Conservation (phyloP, 805 yeast species). For the Starmerella floris region DNA sequence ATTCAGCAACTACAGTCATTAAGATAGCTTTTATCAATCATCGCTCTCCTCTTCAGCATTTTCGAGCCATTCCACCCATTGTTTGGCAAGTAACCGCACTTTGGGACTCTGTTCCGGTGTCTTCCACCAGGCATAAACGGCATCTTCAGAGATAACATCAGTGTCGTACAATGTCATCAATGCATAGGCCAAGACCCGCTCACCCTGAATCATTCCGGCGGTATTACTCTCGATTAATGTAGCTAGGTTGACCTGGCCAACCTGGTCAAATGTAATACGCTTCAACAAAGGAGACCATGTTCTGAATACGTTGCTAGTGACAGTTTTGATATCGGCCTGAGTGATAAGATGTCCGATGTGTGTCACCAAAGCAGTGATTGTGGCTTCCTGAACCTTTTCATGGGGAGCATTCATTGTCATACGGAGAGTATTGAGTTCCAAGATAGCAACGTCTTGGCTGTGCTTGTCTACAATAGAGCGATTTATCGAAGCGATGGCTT, state of each 20-base stretch:
- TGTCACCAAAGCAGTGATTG: slow-evolving; percentile 54
- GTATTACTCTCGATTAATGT: slow-evolving; percentile 34
- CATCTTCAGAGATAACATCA: slow-evolving; percentile 73
- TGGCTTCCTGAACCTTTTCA: slow-evolving; percentile 79
- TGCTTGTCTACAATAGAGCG: slow-evolving; percentile 88
- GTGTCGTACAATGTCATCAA: slow-evolving; percentile 58
- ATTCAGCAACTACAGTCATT: too few relatives aligned
- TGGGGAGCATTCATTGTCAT: slow-evolving; percentile 96
- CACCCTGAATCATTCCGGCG: slow-evolving; percentile 31
- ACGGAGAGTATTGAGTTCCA: slow-evolving; percentile 85
- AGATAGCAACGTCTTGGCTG: slow-evolving; percentile 79
- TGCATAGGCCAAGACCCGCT: slow-evolving; percentile 37
- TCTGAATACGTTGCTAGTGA: slow-evolving; percentile 58
- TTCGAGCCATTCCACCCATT: slow-evolving; percentile 77
- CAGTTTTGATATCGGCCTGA: slow-evolving; percentile 63
- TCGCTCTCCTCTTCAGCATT: slow-evolving; percentile 63
- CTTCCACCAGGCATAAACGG: slow-evolving; percentile 72
- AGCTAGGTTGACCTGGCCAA: slow-evolving; percentile 65
- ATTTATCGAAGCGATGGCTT: slow-evolving; percentile 87
- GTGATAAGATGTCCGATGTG: slow-evolving; percentile 63
- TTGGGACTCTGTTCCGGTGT: slow-evolving; percentile 33
- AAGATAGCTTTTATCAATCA: too few relatives aligned
- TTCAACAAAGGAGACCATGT: slow-evolving; percentile 73
- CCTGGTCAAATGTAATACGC: slow-evolving; percentile 71
- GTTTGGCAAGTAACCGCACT: slow-evolving; percentile 45